These are phyloP conservation scores for Rhizophora apiculata DNA, from an alignment of 345 rosid genomes.

Conservation along the genomic window DNA sequence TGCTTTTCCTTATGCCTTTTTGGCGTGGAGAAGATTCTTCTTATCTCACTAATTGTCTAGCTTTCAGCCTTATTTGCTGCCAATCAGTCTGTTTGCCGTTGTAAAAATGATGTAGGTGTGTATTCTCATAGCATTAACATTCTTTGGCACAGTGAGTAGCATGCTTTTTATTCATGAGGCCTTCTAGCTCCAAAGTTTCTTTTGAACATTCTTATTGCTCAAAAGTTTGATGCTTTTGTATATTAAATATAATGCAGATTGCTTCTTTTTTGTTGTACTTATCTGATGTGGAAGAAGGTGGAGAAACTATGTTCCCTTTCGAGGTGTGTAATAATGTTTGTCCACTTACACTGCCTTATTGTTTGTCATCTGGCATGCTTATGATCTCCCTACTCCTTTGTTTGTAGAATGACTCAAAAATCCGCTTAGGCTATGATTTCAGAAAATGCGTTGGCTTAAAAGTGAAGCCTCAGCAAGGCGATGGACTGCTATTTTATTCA, in stretches of 20 bases:
- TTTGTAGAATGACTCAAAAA: slow-evolving; percentile 44
- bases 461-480: slow-evolving; percentile 74
- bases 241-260: slow-evolving; percentile 30
- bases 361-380: not conserved
- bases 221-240: slow-evolving; percentile 9
- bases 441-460: slow-evolving; percentile 62
- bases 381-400: slow-evolving; percentile 1
- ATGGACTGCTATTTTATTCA: slow-evolving; percentile 68
- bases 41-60: not conserved
- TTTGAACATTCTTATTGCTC: not conserved
- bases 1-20: not conserved
- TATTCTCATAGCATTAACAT: too few relatives aligned
- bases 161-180: too few relatives aligned
- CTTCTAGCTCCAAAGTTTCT: too few relatives aligned
- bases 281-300: slow-evolving; percentile 71
- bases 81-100: not conserved
- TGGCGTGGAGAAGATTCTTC: not conserved
- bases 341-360: not conserved
- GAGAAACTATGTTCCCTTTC: slow-evolving; percentile 82
- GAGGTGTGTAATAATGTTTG: slow-evolving; percentile 45
- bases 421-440: slow-evolving; percentile 47
- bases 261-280: slow-evolving; percentile 69
- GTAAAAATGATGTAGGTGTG: too few relatives aligned
- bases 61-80: not conserved
- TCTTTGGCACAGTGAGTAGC: too few relatives aligned